Base-by-base conservation (phyloP, 257 asterid genomes). In the Gentiana macrophylla region DNA sequence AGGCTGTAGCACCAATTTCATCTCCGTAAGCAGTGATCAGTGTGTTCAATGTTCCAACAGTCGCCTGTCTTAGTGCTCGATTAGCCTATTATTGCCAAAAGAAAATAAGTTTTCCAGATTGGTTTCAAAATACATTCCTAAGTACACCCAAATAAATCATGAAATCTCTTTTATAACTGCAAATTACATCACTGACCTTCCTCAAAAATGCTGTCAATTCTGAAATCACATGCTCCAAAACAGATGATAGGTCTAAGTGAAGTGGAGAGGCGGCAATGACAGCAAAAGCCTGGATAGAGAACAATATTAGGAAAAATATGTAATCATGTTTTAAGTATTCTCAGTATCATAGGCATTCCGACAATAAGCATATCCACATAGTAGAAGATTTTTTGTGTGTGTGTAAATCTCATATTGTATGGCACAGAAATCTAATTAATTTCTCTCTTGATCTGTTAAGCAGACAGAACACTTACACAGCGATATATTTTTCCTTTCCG, bases 121-220 rank as follows among this genome's bases (percentile, higher is more conserved):
- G 46, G 46, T 10, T 41, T 41, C 46, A 5, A 41, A 41, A 10
- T 5, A 5, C 9, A 7, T 3, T 2, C 6, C 6, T 41, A 41
- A 41, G 2, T 15, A 50, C 54, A 34, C 56, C 7, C 37, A 47
- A 35, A 34, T 34, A 52, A 55, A 37, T 7, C 11, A 55, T 33
- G 47, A 36, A 46, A 58, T 32, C 57, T 4, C 53, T 15, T 37
- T 12, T 49, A 3, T 1, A 51, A 65, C 51, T 36, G 59, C 51
- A 53, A 55, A 33, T 24, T 12, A 44, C 12, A 41, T 54, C 52
- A 38, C 64, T 56, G 49, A 76, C 99, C 97, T 92, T 88, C 52
- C 97, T 81, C 38, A 92, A 80, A 77, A 92, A 92, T 56, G 94
- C 94, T 51, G 99, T 92, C 77, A 92, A 73, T 80, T 92, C 97